Evolutionary conservation across 306 rosid genomes (phyloP).

Genomic region (Morella rubra): DNA sequence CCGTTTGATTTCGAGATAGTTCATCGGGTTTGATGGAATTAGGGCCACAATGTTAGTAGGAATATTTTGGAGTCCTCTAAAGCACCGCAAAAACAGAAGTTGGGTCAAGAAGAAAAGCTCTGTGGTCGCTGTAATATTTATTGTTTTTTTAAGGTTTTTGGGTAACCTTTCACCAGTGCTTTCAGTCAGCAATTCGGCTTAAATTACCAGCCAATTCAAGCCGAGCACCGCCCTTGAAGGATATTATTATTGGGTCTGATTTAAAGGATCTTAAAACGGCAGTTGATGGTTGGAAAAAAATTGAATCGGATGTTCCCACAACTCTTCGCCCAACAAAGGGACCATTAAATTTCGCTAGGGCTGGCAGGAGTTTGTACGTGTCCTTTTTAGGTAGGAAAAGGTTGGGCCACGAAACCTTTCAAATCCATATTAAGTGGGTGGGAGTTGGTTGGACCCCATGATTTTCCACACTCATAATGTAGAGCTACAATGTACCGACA

Average conservation of each 20-base stretch:
- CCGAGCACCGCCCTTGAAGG: neutral
- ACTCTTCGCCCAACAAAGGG: neutral
- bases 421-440: constrained; percentile 9
- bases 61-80: neutral
- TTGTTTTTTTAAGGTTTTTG: too few species aligned
- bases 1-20: too few species aligned
- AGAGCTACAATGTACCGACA: neutral
- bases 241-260: neutral
- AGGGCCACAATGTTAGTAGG: neutral
- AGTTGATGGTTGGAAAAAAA: constrained; percentile 8
- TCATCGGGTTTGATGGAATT: neutral
- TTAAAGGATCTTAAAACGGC: neutral
- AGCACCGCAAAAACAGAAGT: too few species aligned
- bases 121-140: too few species aligned
- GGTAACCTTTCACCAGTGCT: neutral
- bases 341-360: neutral
- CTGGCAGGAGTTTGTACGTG: neutral
- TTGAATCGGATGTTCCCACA: neutral
- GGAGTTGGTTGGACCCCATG: constrained; percentile 9
- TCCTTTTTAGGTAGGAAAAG: neutral
- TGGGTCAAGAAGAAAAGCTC: too few species aligned
- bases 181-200: neutral
- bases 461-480: neutral
- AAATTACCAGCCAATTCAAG: neutral
- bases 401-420: neutral